A percentile compares a stretch with the other conserved stretches of the same genome.
Evolutionary conservation across 148 eudicot species (phyloP).

Genomic region (Chenopodium album): DNA sequence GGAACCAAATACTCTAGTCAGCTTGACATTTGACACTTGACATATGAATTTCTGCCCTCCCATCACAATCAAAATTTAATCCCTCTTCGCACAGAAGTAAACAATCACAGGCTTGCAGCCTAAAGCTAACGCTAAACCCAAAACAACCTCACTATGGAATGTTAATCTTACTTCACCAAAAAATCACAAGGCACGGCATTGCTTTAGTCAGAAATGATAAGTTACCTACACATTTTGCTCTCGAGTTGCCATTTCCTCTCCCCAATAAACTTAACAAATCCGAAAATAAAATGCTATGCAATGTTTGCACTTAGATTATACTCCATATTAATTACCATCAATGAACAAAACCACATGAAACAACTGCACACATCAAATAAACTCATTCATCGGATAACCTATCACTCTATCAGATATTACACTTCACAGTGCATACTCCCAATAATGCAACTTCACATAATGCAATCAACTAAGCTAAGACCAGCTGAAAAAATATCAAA

Average conservation of each 20-base stretch:
- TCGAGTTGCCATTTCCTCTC: not conserved
- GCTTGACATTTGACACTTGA: constrained; percentile 31
- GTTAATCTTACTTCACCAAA: not conserved
- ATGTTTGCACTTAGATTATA: not conserved
- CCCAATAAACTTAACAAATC: not conserved
- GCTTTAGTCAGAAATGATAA: not conserved
- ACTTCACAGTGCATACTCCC: not conserved
- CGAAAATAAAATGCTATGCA: not conserved
- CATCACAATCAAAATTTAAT: not conserved
- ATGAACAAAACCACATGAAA: not conserved
- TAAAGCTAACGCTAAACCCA: not conserved
- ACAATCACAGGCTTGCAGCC: not conserved
- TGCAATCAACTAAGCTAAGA: not conserved
- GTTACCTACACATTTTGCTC: not conserved
- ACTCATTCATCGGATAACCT: not conserved
- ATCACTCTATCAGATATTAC: not conserved
- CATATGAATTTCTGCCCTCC: not conserved
- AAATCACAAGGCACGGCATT: not conserved
- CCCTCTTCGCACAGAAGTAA: not conserved
- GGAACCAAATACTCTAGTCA: constrained; percentile 82
- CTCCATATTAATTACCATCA: not conserved
- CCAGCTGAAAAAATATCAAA: not conserved
- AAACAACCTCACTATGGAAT: not conserved
- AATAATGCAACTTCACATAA: not conserved
- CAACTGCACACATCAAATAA: not conserved